A percentile compares a stretch with the other conserved stretches of the same genome.
Conservation (phyloP, 1,284 basidiomycete species). For the Anthracocystis setariae region DNA sequence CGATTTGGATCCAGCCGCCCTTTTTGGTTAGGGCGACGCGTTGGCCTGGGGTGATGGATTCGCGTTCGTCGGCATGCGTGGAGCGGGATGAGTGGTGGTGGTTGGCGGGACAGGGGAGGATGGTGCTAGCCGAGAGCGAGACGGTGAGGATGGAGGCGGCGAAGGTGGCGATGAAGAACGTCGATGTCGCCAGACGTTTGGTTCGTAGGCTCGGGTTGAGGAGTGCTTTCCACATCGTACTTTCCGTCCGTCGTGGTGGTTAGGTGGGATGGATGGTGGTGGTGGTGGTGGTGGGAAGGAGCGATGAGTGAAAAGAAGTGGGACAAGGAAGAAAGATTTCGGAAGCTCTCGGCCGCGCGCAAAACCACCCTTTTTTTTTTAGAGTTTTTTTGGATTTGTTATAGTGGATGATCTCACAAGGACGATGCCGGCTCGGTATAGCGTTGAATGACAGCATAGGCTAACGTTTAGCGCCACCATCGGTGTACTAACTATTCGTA, state of each 20-base stretch:
- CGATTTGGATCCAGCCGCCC: slow-evolving; percentile 58
- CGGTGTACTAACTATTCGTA: no score
- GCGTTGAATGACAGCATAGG: no score
- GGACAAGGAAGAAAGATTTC: not conserved
- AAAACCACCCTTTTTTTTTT: no score
- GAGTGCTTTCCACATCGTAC: slow-evolving; percentile 13
- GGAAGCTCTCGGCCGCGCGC: not conserved
- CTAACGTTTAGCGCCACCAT: no score
- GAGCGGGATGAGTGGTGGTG: slow-evolving; percentile 3
- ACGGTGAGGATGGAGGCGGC: slow-evolving; percentile 53
- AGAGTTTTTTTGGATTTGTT: no score
- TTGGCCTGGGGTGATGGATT: slow-evolving; percentile 27
- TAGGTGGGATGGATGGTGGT: not conserved
- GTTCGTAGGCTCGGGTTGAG: slow-evolving; percentile 37
- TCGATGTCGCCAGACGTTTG: slow-evolving; percentile 35
- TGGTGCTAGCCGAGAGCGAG: slow-evolving; percentile 47
- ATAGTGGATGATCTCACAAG: no score
- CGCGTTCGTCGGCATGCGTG: not conserved
- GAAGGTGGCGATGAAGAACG: slow-evolving; percentile 53
- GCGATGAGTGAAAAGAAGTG: not conserved
- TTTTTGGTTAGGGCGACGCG: slow-evolving; percentile 42
- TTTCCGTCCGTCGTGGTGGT: no score
- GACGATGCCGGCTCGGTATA: no score
- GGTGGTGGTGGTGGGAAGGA: not conserved
- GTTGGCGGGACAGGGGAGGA: slow-evolving; percentile 56